A percentile compares a stretch with the other conserved stretches of the same genome.
phyloP scores from a whole-genome alignment of 2,329 filamentous ascomycete genomes.

The Ophiostoma pallidulum region DNA sequence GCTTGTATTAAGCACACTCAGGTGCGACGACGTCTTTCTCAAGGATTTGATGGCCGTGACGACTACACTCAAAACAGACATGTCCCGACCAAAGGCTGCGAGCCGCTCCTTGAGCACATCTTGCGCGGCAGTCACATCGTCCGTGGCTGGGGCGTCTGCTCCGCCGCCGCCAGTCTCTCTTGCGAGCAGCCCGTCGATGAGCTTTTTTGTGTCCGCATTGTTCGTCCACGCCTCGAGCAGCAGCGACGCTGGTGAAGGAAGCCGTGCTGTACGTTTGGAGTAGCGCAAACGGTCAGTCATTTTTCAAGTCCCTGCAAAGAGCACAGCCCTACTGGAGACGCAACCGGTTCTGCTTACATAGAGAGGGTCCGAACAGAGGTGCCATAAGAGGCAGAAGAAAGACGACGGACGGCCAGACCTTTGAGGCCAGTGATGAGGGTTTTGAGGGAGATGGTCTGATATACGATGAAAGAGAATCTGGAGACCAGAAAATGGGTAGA shows the following conservation, averaged over 20 bases:
- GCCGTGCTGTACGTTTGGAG: slow-evolving; percentile 5
- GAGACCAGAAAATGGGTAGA: too few species aligned
- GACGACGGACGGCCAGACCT: too few species aligned
- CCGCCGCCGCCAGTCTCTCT: neutral
- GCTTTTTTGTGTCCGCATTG: slow-evolving; percentile 7
- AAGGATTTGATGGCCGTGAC: slow-evolving; percentile 12
- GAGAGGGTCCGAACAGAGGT: slow-evolving; percentile 13
- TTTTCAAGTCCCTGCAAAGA: too few species aligned
- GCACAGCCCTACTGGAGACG: too few species aligned
- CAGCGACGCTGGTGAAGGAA: slow-evolving; percentile 10
- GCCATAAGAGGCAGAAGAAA: too few species aligned
- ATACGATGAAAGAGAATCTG: too few species aligned
- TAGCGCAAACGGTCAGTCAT: too few species aligned
- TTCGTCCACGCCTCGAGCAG: slow-evolving; percentile 16
- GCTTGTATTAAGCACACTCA: neutral
- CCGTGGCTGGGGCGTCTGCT: neutral
- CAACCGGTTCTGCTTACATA: slow-evolving; percentile 7
- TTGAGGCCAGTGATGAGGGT: too few species aligned
- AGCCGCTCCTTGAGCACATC: slow-evolving; percentile 2
- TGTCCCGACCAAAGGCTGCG: slow-evolving; percentile 11
- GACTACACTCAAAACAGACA: slow-evolving; percentile 10
- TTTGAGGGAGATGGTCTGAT: too few species aligned
- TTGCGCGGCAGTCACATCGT: neutral
- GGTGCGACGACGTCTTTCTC: slow-evolving; percentile 5
- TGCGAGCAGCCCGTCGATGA: slow-evolving; percentile 8